A percentile compares a stretch with the other conserved stretches of the same genome.
phyloP scores from a whole-genome alignment of 306 rosid species.

The Bauhinia variegata region DNA sequence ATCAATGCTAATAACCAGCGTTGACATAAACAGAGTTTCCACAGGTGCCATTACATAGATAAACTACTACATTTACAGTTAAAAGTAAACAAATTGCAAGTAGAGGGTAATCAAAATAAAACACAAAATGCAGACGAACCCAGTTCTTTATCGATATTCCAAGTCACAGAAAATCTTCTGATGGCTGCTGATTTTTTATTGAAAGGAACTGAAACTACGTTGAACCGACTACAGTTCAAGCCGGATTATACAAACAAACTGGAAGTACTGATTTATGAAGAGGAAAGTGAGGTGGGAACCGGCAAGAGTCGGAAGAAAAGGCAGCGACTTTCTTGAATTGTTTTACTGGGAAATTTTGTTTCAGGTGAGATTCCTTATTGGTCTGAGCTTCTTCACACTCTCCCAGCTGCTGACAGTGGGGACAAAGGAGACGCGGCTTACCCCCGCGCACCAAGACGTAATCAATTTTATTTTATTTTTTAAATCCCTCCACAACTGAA shows the following conservation, averaged over 20 bases:
- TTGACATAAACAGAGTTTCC: conserved; percentile 2
- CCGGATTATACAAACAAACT: conserved; percentile 51
- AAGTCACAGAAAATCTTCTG: conserved; percentile 49
- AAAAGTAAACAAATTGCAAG: not conserved
- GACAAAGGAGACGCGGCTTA: conserved; percentile 2
- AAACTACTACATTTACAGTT: conserved; percentile 20
- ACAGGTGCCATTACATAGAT: conserved; percentile 1
- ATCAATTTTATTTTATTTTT: too few relatives aligned
- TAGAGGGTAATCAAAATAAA: not conserved
- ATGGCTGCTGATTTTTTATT: conserved; percentile 33
- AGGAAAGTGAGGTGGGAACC: not conserved
- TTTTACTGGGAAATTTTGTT: not conserved
- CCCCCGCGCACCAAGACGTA: conserved; percentile 1
- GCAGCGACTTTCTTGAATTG: not conserved
- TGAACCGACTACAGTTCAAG: conserved; percentile 27
- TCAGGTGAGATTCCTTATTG: conserved; percentile 20
- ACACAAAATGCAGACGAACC: conserved; percentile 19
- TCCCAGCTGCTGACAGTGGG: conserved; percentile 2
- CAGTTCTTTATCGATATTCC: conserved; percentile 19
- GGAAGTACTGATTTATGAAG: conserved; percentile 55
- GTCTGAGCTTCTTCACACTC: conserved; percentile 14
- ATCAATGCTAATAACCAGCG: conserved; percentile 5
- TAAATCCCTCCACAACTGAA: too few relatives aligned
- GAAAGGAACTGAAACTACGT: conserved; percentile 36
- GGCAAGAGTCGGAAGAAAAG: not conserved